Evolutionary conservation across 805 yeast species (phyloP).

Genomic region (Crinitomyces ghanaensis): DNA sequence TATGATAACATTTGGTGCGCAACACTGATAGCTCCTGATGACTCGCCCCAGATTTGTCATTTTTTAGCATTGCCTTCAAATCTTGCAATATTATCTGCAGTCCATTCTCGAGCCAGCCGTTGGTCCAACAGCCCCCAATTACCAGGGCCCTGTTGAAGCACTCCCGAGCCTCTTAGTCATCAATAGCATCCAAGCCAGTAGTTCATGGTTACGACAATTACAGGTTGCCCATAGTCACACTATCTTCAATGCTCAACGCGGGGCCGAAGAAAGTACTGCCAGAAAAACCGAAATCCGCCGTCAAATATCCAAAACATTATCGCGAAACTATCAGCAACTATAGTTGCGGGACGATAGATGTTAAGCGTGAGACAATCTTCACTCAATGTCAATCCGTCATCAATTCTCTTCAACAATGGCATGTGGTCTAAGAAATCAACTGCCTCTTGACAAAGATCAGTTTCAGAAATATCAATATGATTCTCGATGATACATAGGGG

Average conservation of each 20-base stretch:
- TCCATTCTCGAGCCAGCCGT: constrained; percentile 27
- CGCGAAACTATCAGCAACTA: constrained; percentile 8
- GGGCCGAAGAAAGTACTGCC: constrained; percentile 15
- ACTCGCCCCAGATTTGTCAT: constrained; percentile 28
- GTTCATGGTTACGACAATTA: constrained; percentile 21
- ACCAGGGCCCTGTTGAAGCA: constrained; percentile 16
- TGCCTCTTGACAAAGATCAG: background rate
- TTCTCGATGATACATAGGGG: constrained; percentile 1
- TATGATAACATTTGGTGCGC: constrained; percentile 8
- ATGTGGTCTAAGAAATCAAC: background rate
- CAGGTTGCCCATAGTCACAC: constrained; percentile 7
- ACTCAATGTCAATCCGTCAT: background rate
- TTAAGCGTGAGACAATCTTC: constrained; percentile 23
- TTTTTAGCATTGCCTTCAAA: constrained; percentile 29
- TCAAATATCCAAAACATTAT: constrained; percentile 26
- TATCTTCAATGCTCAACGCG: constrained; percentile 8
- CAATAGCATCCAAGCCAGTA: constrained; percentile 28
- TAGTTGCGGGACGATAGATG: constrained; percentile 14
- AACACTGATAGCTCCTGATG: constrained; percentile 24
- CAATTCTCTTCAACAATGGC: no score
- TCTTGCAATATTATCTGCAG: constrained; percentile 22
- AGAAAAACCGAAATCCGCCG: constrained; percentile 23
- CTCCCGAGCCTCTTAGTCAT: constrained; percentile 20
- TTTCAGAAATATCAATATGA: background rate
- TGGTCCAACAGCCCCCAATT: constrained; percentile 30